phyloP scores from a whole-genome alignment of 2,329 filamentous ascomycete genomes.

The Cadophora malorum region DNA sequence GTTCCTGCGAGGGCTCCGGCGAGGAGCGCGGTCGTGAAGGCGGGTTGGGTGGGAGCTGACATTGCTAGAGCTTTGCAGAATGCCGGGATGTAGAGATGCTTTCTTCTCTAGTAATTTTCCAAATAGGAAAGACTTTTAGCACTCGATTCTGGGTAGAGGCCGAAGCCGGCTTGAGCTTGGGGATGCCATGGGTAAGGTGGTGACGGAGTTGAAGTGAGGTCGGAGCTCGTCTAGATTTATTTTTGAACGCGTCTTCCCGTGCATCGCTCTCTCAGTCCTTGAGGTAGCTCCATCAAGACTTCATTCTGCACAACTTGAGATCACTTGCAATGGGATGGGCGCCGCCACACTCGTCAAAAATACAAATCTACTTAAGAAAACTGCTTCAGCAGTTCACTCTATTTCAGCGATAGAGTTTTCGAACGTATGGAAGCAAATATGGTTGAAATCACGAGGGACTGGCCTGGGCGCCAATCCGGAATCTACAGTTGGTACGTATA shows the following conservation, averaged over 20 bases:
- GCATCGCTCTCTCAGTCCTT: background rate
- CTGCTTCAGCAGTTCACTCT: conserved; percentile 16
- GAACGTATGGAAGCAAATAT: conserved; percentile 23
- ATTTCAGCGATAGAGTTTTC: conserved; percentile 34
- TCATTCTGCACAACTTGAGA: background rate
- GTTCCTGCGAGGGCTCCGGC: conserved; percentile 93
- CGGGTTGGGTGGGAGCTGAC: conserved; percentile 22
- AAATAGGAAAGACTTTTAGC: background rate
- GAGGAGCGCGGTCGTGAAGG: conserved; percentile 68
- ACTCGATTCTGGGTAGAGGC: conserved; percentile 25
- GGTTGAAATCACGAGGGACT: background rate
- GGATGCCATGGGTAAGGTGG: conserved; percentile 32
- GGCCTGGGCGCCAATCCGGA: background rate
- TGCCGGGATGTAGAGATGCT: background rate
- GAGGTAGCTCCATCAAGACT: background rate
- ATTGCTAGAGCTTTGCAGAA: conserved; percentile 14
- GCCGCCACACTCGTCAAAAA: conserved; percentile 27
- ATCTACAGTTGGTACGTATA: conserved; percentile 26
- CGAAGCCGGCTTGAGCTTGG: conserved; percentile 34
- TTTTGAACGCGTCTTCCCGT: conserved; percentile 22
- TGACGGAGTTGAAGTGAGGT: conserved; percentile 20
- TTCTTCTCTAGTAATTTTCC: background rate
- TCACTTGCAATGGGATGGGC: conserved; percentile 49
- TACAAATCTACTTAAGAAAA: conserved; percentile 1
- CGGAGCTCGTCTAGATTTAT: conserved; percentile 27